Percentiles rank a stretch among this genome's conserved stretches.
Conservation (phyloP, 139 green algal genomes). For the Chlorella sp. region DNA sequence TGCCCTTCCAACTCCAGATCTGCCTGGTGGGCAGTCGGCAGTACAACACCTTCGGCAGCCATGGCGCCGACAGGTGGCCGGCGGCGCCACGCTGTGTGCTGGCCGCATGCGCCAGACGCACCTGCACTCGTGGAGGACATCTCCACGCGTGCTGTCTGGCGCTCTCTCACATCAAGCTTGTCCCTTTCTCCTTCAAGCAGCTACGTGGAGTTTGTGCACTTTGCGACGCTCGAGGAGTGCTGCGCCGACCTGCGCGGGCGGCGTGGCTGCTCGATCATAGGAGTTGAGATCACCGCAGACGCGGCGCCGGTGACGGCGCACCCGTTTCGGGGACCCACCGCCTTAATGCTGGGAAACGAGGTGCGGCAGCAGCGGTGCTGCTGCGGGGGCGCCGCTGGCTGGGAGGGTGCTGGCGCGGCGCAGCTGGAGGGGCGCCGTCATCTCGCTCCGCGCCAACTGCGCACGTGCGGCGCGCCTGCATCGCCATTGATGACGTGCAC, state of each 20-base stretch:
- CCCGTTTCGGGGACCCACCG: conserved; percentile 79
- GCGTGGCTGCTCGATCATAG: conserved; percentile 77
- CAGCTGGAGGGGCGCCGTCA: not conserved
- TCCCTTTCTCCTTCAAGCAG: conserved; percentile 8
- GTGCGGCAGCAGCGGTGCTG: too few species aligned
- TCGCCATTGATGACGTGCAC: too few species aligned
- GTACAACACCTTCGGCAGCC: conserved; percentile 91
- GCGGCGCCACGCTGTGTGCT: not conserved
- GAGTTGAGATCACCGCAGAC: conserved; percentile 85
- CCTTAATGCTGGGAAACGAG: conserved; percentile 95
- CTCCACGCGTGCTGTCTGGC: not conserved
- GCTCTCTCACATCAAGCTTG: not conserved
- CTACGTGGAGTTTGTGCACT: conserved; percentile 73
- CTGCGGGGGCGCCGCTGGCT: too few species aligned
- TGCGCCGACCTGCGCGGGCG: conserved; percentile 49
- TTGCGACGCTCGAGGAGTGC: conserved; percentile 72
- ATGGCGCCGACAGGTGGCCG: conserved; percentile 59
- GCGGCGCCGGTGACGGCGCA: conserved; percentile 73
- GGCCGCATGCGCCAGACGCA: not conserved
- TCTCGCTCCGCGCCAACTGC: too few species aligned
- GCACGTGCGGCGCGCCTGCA: too few species aligned
- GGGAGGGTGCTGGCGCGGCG: not conserved
- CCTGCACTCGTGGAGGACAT: not conserved
- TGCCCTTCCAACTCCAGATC: conserved; percentile 45
- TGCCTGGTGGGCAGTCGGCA: conserved; percentile 83